Percentiles rank a stretch among this genome's conserved stretches.
These are phyloP conservation scores for Xylaria curta DNA, from an alignment of 495 filamentous ascomycete species.

Conservation along the genomic window DNA sequence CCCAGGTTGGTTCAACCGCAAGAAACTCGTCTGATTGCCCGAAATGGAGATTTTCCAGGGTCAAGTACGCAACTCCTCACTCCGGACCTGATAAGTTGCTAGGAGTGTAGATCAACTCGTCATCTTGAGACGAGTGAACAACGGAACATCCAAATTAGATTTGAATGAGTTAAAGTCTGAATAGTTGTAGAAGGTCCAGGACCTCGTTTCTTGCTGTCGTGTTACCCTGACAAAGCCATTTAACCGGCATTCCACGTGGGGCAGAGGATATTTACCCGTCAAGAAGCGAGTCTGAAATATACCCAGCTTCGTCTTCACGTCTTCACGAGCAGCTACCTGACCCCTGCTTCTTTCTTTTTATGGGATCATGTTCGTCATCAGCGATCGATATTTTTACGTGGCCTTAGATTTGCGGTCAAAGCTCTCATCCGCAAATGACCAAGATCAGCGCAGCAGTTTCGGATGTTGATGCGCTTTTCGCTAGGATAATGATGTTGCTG, in stretches of 20 bases:
- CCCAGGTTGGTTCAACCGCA: neutral
- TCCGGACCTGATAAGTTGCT: slow-evolving; percentile 7
- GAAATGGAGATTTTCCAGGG: neutral
- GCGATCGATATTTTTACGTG: neutral
- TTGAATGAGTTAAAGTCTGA: neutral
- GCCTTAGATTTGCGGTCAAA: neutral
- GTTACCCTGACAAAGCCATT: neutral
- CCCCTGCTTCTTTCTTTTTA: neutral
- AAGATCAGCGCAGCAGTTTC: slow-evolving; percentile 10
- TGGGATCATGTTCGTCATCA: neutral
- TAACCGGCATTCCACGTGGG: slow-evolving; percentile 4
- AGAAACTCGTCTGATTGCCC: neutral
- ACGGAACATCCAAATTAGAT: neutral
- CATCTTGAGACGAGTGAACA: no score
- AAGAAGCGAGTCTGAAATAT: slow-evolving; percentile 1
- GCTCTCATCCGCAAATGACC: neutral
- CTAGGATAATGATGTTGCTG: neutral
- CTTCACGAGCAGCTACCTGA: no score
- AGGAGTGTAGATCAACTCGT: slow-evolving; percentile 12
- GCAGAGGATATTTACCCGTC: slow-evolving; percentile 16
- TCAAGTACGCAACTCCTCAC: neutral
- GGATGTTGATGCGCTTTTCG: slow-evolving; percentile 5
- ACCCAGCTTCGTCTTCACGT: neutral
- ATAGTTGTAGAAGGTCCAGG: neutral
- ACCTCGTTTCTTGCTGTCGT: neutral